phyloP scores from a whole-genome alignment of 805 yeast genomes.

The Metschnikowia aberdeeniae region DNA sequence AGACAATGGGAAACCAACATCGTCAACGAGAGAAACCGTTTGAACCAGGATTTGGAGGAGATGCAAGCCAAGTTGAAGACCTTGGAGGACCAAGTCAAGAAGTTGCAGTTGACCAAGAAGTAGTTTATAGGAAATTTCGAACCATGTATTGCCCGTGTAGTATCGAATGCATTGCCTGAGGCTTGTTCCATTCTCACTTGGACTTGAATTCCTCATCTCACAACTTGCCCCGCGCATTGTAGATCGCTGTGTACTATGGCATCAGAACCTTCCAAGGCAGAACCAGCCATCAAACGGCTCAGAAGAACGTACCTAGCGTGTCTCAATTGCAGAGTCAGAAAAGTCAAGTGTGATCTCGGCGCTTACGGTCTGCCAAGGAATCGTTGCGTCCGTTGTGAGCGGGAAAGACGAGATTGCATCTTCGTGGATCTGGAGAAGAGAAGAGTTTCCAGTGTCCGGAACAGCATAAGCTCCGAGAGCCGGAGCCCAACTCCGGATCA shows the following conservation, averaged over 20 bases:
- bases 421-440: conserved; percentile 40
- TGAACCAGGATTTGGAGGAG: conserved; percentile 90
- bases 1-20: conserved; percentile 98
- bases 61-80: conserved; percentile 73
- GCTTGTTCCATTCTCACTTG: neutral
- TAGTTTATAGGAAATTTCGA: conserved; percentile 4
- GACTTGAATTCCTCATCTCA: too few relatives aligned
- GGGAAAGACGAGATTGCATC: conserved; percentile 81
- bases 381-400: conserved; percentile 78
- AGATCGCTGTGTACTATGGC: neutral
- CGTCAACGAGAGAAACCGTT: conserved; percentile 88
- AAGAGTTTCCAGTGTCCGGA: conserved; percentile 6
- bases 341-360: conserved; percentile 84
- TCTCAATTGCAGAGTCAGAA: conserved; percentile 75
- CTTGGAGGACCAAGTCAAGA: conserved; percentile 72
- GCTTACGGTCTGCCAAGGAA: conserved; percentile 63
- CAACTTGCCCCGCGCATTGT: too few relatives aligned
- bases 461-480: neutral
- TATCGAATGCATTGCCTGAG: neutral
- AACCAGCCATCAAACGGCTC: conserved; percentile 28
- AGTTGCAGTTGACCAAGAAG: conserved; percentile 40
- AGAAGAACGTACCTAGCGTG: conserved; percentile 79
- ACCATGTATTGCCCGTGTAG: neutral
- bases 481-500: neutral
- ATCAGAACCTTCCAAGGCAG: neutral